A percentile compares a stretch with the other conserved stretches of the same genome.
Conservation (phyloP, 768 basidiomycete genomes). For the Ephemerocybe angulata region DNA sequence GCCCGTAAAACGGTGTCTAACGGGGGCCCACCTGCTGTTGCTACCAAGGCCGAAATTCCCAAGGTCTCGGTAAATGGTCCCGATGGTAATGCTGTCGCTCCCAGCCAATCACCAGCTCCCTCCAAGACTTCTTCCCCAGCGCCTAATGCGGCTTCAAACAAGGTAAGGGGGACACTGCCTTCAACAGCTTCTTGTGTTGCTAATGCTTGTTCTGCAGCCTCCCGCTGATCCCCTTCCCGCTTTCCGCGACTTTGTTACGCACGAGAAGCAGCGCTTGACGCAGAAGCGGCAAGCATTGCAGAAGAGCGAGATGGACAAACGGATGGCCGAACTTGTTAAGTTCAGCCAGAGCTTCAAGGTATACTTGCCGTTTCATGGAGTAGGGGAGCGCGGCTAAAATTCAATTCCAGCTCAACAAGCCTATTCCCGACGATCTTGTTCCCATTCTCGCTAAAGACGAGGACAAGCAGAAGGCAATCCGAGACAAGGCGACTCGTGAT, state of each 20-base stretch:
- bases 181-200: slow-evolving; percentile 8
- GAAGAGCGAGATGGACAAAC: slow-evolving; percentile 93
- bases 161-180: slow-evolving; percentile 35
- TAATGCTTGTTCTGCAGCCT: slow-evolving; percentile 37
- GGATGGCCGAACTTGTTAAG: slow-evolving; percentile 87
- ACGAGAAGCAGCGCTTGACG: slow-evolving; percentile 84
- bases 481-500: slow-evolving; percentile 70
- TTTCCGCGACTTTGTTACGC: slow-evolving; percentile 90
- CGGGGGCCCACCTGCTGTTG: slow-evolving; percentile 22
- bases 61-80: slow-evolving; percentile 76
- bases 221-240: slow-evolving; percentile 75
- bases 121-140: slow-evolving; percentile 65
- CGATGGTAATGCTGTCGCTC: slow-evolving; percentile 55
- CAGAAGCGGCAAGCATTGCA: slow-evolving; percentile 87
- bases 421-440: slow-evolving; percentile 92
- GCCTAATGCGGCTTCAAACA: slow-evolving; percentile 40
- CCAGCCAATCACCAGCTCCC: slow-evolving; percentile 38
- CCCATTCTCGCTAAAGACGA: slow-evolving; percentile 92
- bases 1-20: slow-evolving; percentile 55
- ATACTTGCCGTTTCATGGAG: too few relatives aligned
- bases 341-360: slow-evolving; percentile 97
- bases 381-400: too few relatives aligned
- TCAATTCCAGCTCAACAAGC: slow-evolving; percentile 73
- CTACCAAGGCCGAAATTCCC: slow-evolving; percentile 49
- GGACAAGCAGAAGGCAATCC: slow-evolving; percentile 80